Percentiles rank a stretch among this genome's conserved stretches.
These are phyloP conservation scores for Leccinum barrowsii DNA, from an alignment of 768 basidiomycete species.

Conservation along the genomic window DNA sequence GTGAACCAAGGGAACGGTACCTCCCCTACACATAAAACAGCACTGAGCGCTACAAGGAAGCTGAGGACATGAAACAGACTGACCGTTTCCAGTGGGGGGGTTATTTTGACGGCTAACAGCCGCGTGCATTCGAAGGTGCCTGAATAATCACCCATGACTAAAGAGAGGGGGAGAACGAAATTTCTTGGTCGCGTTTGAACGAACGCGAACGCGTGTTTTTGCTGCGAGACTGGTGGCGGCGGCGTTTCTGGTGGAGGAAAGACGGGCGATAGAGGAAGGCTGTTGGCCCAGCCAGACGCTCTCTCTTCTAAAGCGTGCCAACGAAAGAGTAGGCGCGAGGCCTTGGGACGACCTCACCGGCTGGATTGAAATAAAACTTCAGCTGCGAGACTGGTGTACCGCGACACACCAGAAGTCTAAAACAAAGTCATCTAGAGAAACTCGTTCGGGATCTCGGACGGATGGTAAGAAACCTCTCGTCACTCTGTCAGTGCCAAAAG, in stretches of 20 bases:
- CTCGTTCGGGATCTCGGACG: too few relatives aligned
- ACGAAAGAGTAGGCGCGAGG: conserved; percentile 14
- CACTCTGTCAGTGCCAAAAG: too few relatives aligned
- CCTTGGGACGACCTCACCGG: conserved; percentile 5
- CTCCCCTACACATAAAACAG: too few relatives aligned
- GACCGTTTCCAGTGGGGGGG: conserved; percentile 14
- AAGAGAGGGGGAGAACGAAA: not conserved
- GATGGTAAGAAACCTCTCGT: too few relatives aligned
- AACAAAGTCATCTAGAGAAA: conserved; percentile 24
- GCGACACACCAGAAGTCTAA: conserved; percentile 25
- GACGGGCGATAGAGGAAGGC: conserved; percentile 14
- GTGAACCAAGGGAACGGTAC: too few relatives aligned
- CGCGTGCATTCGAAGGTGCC: conserved; percentile 9
- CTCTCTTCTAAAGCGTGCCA: conserved; percentile 7
- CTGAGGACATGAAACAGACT: not conserved
- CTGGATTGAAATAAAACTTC: conserved; percentile 19
- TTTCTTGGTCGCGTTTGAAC: conserved; percentile 10
- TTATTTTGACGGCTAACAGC: conserved; percentile 15
- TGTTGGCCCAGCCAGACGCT: conserved; percentile 19
- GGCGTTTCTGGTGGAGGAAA: conserved; percentile 1
- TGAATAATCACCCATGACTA: not conserved
- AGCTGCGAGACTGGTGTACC: conserved; percentile 7
- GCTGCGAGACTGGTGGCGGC: not conserved
- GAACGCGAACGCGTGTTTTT: conserved; percentile 8
- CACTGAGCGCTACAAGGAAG: not conserved